Conservation (phyloP, 108 stramenopile genomes). For the Epithemia pelagica region DNA sequence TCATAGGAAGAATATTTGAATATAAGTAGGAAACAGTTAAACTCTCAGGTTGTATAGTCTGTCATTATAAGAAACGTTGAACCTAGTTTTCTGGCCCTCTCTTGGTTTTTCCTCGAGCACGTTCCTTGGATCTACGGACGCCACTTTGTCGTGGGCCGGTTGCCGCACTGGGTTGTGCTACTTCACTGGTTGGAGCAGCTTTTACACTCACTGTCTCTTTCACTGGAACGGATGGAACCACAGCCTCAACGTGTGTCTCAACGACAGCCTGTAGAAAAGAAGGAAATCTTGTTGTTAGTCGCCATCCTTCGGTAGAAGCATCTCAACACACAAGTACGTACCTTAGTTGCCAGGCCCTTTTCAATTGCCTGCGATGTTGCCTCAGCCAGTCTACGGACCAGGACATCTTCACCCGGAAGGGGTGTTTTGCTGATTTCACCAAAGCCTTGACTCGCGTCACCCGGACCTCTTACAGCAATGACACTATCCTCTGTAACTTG, state of each 20-base stretch:
- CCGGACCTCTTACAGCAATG: conserved; percentile 46
- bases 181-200: conserved; percentile 22
- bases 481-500: conserved; percentile 43
- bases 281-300: not conserved
- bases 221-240: not conserved
- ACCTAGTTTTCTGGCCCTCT: no score
- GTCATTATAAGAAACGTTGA: no score
- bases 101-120: conserved; percentile 37
- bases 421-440: conserved; percentile 50
- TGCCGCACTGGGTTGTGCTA: conserved; percentile 9
- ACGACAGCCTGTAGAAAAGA: not conserved
- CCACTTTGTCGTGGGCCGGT: conserved; percentile 70
- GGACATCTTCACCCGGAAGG: conserved; percentile 64
- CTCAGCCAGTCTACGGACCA: conserved; percentile 64
- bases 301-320: not conserved
- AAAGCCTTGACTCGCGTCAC: conserved; percentile 59
- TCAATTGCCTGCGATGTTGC: conserved; percentile 76
- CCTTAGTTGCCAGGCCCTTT: conserved; percentile 73
- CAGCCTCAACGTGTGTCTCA: not conserved
- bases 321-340: no score
- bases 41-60: no score
- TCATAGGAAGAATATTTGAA: no score
- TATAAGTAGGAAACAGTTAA: no score
- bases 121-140: conserved; percentile 60
- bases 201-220: conserved; percentile 23